Evolutionary conservation across 306 rosid genomes (phyloP).

Genomic region (Cucurbita ficifolia): DNA sequence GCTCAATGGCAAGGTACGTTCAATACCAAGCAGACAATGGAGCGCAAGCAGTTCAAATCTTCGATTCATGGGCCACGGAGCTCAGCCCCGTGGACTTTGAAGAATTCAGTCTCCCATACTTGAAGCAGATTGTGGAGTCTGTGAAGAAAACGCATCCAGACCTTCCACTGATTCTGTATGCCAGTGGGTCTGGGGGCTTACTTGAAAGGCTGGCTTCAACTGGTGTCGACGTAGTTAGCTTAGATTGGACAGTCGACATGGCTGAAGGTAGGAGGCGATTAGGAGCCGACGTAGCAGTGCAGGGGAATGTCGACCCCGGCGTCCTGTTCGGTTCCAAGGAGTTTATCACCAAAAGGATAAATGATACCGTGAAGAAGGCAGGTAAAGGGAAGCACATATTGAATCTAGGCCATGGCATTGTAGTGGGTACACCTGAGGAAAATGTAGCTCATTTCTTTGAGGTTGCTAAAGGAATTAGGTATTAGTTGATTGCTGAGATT

Average conservation of each 20-base stretch:
- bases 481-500: constrained; percentile 68
- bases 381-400: constrained; percentile 12
- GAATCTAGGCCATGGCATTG: constrained; percentile 13
- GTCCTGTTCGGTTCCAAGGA: constrained; percentile 92
- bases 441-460: constrained; percentile 89
- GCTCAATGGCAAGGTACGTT: constrained; percentile 75
- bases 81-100: constrained; percentile 91
- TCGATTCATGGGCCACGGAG: constrained; percentile 94
- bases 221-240: constrained; percentile 82
- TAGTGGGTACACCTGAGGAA: constrained; percentile 13
- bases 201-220: constrained; percentile 83
- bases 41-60: constrained; percentile 96
- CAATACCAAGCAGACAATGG: constrained; percentile 89
- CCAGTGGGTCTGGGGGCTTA: constrained; percentile 94
- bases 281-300: constrained; percentile 70
- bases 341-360: constrained; percentile 60
- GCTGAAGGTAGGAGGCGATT: constrained; percentile 81
- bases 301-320: constrained; percentile 95
- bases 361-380: constrained; percentile 64
- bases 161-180: constrained; percentile 85
- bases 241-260: constrained; percentile 99
- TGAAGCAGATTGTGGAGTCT: constrained; percentile 73
- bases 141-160: constrained; percentile 70
- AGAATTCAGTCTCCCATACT: constrained; percentile 86
- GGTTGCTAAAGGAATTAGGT: constrained; percentile 78